These are phyloP conservation scores for Brasilioporus rufonigricans DNA, from an alignment of 768 basidiomycete species.

Conservation along the genomic window DNA sequence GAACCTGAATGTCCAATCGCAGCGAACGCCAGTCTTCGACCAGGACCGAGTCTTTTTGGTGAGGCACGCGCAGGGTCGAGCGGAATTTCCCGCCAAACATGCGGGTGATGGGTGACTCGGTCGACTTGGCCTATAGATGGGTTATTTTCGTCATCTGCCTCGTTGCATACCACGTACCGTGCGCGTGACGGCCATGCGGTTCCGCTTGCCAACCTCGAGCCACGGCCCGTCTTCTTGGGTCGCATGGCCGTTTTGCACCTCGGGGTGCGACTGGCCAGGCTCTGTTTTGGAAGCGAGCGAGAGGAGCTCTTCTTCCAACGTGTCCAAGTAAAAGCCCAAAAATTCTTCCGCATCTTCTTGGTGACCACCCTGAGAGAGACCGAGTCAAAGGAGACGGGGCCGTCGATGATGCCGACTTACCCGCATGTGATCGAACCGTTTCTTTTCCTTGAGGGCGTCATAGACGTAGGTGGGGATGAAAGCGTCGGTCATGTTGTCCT, in stretches of 20 bases:
- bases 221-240: constrained; percentile 67
- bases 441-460: constrained; percentile 91
- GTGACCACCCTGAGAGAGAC: constrained; percentile 64
- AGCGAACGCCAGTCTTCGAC: constrained; percentile 92
- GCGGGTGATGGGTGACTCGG: constrained; percentile 84
- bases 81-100: constrained; percentile 95
- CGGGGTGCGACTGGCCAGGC: constrained; percentile 10
- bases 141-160: constrained; percentile 3
- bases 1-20: constrained; percentile 84
- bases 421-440: constrained; percentile 90
- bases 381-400: neutral
- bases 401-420: constrained; percentile 43
- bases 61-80: constrained; percentile 75
- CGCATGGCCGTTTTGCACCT: constrained; percentile 11
- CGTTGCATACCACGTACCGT: constrained; percentile 49
- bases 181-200: constrained; percentile 75
- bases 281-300: constrained; percentile 45
- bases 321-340: constrained; percentile 94
- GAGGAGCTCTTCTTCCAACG: constrained; percentile 88
- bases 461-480: constrained; percentile 88
- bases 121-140: constrained; percentile 58
- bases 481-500: constrained; percentile 54
- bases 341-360: constrained; percentile 99
- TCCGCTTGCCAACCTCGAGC: constrained; percentile 91
- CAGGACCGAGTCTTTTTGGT: constrained; percentile 81